Evolutionary conservation across 2,329 filamentous ascomycete genomes (phyloP).

Genomic region (Cordyceps javanica): DNA sequence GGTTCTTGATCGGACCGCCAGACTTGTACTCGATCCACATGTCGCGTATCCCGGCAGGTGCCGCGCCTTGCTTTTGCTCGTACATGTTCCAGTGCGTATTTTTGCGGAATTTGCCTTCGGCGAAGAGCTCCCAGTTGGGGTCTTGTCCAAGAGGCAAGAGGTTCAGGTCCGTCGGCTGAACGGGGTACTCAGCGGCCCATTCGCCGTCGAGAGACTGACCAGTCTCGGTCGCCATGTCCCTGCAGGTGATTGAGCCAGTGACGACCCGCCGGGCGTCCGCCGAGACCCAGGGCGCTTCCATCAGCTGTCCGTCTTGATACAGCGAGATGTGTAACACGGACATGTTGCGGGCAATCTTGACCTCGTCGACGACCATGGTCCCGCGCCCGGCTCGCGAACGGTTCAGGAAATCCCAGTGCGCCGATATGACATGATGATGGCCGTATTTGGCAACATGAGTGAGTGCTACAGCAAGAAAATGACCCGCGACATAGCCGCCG

Average conservation of each 20-base stretch:
- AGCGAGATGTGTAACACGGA: conserved; percentile 38
- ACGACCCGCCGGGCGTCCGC: conserved; percentile 25
- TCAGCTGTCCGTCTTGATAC: conserved; percentile 31
- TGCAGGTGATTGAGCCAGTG: conserved; percentile 35
- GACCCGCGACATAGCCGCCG: conserved; percentile 39
- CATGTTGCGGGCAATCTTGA: conserved; percentile 35
- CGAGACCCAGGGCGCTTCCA: conserved; percentile 30
- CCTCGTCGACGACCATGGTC: conserved; percentile 32
- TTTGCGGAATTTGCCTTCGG: conserved; percentile 12
- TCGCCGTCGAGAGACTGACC: conserved; percentile 26
- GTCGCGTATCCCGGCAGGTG: conserved; percentile 18
- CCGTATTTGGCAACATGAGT: conserved; percentile 26
- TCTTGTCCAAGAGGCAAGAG: conserved; percentile 21
- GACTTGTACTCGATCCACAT: conserved; percentile 10
- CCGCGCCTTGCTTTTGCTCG: conserved; percentile 17
- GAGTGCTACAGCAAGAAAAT: conserved; percentile 31
- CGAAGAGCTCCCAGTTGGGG: conserved; percentile 22
- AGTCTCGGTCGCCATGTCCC: conserved; percentile 24
- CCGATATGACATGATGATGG: conserved; percentile 33
- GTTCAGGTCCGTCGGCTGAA: conserved; percentile 22
- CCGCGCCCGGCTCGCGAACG: conserved; percentile 33
- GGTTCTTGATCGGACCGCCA: neutral
- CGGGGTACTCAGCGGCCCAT: conserved; percentile 18
- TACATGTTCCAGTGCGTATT: conserved; percentile 26
- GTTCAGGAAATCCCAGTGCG: conserved; percentile 36